Percentiles rank a stretch among this genome's conserved stretches.
Conservation (phyloP, 345 rosid species). For the Fremontodendron californicum region DNA sequence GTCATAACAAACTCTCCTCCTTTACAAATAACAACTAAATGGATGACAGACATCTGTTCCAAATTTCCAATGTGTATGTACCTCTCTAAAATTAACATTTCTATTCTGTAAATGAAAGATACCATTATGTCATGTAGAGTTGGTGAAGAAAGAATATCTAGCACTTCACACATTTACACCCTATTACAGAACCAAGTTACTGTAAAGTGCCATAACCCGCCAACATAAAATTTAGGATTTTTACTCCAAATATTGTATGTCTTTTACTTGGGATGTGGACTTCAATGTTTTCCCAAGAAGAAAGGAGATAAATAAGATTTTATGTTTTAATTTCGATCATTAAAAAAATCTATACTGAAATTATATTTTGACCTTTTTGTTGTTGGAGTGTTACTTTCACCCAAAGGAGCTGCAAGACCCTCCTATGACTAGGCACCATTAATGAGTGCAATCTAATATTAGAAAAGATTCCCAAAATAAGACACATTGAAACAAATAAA, state of each 20-base stretch:
- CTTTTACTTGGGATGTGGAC: neutral
- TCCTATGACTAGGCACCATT: neutral
- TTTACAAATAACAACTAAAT: neutral
- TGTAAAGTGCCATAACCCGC: neutral
- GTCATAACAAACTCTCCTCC: neutral
- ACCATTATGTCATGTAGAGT: neutral
- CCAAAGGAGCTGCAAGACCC: neutral
- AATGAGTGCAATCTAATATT: neutral
- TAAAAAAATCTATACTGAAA: neutral
- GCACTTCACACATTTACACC: neutral
- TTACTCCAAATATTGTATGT: neutral
- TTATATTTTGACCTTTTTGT: neutral
- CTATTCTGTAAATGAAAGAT: neutral
- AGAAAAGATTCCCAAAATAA: neutral
- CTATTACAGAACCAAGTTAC: neutral
- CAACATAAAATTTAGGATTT: neutral
- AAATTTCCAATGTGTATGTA: neutral
- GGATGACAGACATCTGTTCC: neutral
- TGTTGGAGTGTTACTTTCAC: neutral
- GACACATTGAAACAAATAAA: neutral
- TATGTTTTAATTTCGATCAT: neutral
- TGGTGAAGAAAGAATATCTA: neutral
- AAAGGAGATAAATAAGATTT: neutral
- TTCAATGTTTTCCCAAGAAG: neutral
- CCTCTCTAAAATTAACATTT: neutral